Percentiles rank a stretch among this genome's conserved stretches.
Evolutionary conservation across 1,284 basidiomycete species (phyloP).

Genomic region (Fomitopsis schrenkii): DNA sequence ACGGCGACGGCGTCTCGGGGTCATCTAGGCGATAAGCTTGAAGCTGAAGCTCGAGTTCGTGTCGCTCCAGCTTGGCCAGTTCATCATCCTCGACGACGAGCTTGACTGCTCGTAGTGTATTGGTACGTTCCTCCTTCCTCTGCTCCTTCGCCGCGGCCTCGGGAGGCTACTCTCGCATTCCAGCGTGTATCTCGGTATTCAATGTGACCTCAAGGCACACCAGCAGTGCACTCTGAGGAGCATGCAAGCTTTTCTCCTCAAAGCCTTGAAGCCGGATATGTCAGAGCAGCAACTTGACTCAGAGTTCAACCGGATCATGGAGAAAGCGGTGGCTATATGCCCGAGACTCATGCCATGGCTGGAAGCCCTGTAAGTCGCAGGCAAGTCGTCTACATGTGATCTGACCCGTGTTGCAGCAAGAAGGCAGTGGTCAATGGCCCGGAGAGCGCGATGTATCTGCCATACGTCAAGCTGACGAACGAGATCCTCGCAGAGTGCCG

Average conservation of each 20-base stretch:
- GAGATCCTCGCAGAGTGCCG: neutral
- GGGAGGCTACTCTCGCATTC: too few species aligned
- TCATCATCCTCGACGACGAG: too few species aligned
- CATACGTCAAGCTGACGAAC: neutral
- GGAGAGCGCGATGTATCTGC: neutral
- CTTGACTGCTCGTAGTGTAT: too few species aligned
- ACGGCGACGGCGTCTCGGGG: too few species aligned
- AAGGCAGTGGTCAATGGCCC: neutral
- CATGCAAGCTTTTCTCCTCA: neutral
- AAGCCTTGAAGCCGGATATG: neutral
- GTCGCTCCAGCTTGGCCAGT: too few species aligned
- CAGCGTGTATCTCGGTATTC: too few species aligned
- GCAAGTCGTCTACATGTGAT: neutral
- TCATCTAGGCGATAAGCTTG: too few species aligned
- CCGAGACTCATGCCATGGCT: neutral
- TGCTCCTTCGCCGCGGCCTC: too few species aligned
- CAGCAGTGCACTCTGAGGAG: neutral
- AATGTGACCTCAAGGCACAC: neutral
- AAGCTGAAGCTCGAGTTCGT: too few species aligned
- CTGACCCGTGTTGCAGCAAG: neutral
- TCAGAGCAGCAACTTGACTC: neutral
- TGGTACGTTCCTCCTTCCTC: too few species aligned
- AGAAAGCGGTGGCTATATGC: neutral
- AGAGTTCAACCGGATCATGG: neutral
- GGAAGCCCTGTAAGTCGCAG: neutral